These are phyloP conservation scores for Mycogone perniciosa DNA, from an alignment of 2,329 filamentous ascomycete species.

Conservation along the genomic window DNA sequence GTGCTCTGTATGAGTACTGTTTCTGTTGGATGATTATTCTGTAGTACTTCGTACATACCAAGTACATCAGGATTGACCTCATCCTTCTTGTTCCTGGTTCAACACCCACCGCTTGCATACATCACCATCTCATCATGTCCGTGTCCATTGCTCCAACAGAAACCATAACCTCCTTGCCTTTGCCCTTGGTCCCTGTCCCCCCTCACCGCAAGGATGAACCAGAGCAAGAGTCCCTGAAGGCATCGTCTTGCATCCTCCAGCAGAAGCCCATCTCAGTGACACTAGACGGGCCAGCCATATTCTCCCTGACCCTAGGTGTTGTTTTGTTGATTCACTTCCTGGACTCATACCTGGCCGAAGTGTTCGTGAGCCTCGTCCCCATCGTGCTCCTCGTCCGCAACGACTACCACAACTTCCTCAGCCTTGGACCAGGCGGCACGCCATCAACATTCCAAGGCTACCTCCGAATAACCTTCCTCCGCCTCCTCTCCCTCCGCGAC, in stretches of 20 bases:
- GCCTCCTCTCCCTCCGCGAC: conserved; percentile 63
- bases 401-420: conserved; percentile 71
- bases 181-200: conserved; percentile 12
- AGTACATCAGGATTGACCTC: not conserved
- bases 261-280: conserved; percentile 49
- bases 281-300: conserved; percentile 44
- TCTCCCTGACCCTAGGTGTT: conserved; percentile 38
- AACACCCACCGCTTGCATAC: not conserved
- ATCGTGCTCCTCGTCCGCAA: conserved; percentile 50
- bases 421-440: conserved; percentile 73
- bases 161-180: conserved; percentile 17
- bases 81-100: no score
- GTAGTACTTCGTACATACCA: not conserved
- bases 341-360: conserved; percentile 40
- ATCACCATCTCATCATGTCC: conserved; percentile 19
- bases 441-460: conserved; percentile 69
- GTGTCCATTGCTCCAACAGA: conserved; percentile 22
- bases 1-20: no score
- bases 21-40: not conserved
- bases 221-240: conserved; percentile 2
- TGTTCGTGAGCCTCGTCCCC: conserved; percentile 45
- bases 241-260: conserved; percentile 24
- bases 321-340: conserved; percentile 48
- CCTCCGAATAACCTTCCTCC: conserved; percentile 64
- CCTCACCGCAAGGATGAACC: conserved; percentile 5